Base-by-base conservation (phyloP, 768 basidiomycete genomes). In the Suillus paluster region DNA sequence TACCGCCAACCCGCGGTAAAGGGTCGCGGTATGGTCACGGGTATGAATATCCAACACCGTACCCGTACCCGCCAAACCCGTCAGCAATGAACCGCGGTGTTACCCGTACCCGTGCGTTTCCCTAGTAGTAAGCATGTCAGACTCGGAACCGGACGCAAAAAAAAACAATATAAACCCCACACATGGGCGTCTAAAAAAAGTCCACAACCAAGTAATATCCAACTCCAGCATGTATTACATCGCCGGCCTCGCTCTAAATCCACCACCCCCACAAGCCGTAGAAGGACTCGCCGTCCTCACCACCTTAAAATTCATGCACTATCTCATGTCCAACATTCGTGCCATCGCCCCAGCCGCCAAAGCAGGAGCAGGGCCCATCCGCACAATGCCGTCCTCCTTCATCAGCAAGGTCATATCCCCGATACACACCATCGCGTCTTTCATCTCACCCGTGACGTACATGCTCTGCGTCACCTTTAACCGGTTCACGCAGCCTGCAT, bases 401-500 rank as follows among this genome's bases (percentile, higher is more conserved):
- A n/a, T 68, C 56, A 71, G 68, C 44, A 72, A 66, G 59, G 15
- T 73, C 63, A 52, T 75, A 23, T 61, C 71, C 12, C 74, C 74
- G 5, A 39, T 73, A 33, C 76, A 76, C 45, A 67, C 62, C 7
- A 36, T 70, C 7, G 63, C 73, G 2, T 58, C 63, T 19, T 44
- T 71, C 45, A 46, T 70, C 44, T 65, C 73, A 34, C 75, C 78
- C 15, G 55, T 68, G 1, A 58, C 70, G 9, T 79, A 75, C 58
- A 67, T 74, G 21, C 44, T 57, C 10, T 64, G 66, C 9, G 64
- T 78, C 25, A 63, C 59, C 8, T 33, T 68, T 36, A 77, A 76
- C 55, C 60, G 66, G 9, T 67, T 80, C 39, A 64, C 71, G 27
- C 78, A 78, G 64, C 76, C 78, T 4, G 59, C 66, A 21, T 79